Base-by-base conservation (phyloP, 495 filamentous ascomycete genomes). In the Aspergillus nanangensis region DNA sequence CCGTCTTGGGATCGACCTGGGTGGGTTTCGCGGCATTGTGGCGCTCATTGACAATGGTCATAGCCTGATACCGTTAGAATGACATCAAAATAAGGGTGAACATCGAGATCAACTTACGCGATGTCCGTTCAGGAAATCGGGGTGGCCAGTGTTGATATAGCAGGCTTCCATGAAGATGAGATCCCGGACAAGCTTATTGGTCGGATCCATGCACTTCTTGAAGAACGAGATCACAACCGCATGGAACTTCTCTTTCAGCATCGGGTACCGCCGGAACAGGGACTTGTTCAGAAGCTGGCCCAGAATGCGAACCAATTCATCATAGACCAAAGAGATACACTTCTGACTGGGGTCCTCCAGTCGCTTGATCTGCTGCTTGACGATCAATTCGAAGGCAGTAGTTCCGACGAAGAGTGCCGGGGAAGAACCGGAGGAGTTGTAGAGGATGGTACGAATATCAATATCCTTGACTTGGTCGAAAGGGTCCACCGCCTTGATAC, bases 131-230 rank as follows among this genome's bases (percentile, higher is more conserved):
- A 99, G 73, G 69, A 99, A 99, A 63, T 99, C 94, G 15, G 94
- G 94, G 62, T 99, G 94, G 5, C 88, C 94, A 31, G 94, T 99
- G 71, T 99, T 99, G 74, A 99, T 86, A 60, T 99, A 99, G 68
- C 87, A 92, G 11, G 92, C 60, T 64, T 99, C 94, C 94, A 97
- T 97, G 8, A 82, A 65, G 24, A 99, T 93, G 44, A 99, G 70
- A 64, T 99, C 94, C 56, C 68, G 80, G 46, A 99, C 94, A 41
- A 99, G 79, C 76, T 97, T 99, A 67, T 95, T 97, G 22, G 92
- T 94, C 13, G 94, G 94, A 23, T 94, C 89, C 83, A 96, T 94
- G 36, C 87, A 80, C 72, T 94, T 96, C 74, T 97, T 97, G 78
- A 95, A 96, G 70, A 99, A 99, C 8, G 69, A 55, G 51, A 99